phyloP scores from a whole-genome alignment of 495 filamentous ascomycete species.

The Penicillium antarcticum region DNA sequence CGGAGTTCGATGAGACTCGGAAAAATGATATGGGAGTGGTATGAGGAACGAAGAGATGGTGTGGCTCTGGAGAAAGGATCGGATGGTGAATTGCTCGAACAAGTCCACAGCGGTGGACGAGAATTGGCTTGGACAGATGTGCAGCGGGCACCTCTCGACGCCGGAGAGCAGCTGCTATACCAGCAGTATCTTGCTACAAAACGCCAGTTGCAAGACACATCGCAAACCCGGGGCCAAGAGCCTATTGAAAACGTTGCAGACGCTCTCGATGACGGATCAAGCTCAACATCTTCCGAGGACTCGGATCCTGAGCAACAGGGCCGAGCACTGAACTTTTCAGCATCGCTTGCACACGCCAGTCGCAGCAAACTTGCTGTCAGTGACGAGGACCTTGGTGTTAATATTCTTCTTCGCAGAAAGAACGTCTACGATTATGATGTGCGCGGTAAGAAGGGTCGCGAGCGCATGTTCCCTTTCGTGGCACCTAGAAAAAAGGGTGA shows the following conservation, averaged over 20 bases:
- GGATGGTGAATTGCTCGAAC: conserved; percentile 59
- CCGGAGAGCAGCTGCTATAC: conserved; percentile 72
- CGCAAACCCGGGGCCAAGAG: conserved; percentile 62
- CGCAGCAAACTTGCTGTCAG: conserved; percentile 76
- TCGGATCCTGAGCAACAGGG: conserved; percentile 90
- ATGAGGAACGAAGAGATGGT: conserved; percentile 61
- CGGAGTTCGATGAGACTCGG: conserved; percentile 43
- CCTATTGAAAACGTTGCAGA: conserved; percentile 69
- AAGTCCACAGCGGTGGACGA: conserved; percentile 62
- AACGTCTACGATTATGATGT: conserved; percentile 90
- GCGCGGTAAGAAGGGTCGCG: conserved; percentile 86
- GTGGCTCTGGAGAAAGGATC: conserved; percentile 55
- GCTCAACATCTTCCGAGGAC: conserved; percentile 80
- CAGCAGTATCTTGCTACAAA: conserved; percentile 87
- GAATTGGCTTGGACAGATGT: conserved; percentile 57
- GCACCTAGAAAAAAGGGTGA: conserved; percentile 75
- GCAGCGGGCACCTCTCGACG: conserved; percentile 61
- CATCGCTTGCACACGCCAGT: conserved; percentile 73
- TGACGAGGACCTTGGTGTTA: conserved; percentile 86
- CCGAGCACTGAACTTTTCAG: conserved; percentile 82
- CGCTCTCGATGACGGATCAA: conserved; percentile 78
- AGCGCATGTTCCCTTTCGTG: conserved; percentile 88
- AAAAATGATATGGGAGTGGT: conserved; percentile 67
- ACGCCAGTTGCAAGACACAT: conserved; percentile 71
- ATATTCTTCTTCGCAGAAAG: conserved; percentile 83